phyloP scores from a whole-genome alignment of 768 basidiomycete genomes.

The Leucosporidium yakuticum region DNA sequence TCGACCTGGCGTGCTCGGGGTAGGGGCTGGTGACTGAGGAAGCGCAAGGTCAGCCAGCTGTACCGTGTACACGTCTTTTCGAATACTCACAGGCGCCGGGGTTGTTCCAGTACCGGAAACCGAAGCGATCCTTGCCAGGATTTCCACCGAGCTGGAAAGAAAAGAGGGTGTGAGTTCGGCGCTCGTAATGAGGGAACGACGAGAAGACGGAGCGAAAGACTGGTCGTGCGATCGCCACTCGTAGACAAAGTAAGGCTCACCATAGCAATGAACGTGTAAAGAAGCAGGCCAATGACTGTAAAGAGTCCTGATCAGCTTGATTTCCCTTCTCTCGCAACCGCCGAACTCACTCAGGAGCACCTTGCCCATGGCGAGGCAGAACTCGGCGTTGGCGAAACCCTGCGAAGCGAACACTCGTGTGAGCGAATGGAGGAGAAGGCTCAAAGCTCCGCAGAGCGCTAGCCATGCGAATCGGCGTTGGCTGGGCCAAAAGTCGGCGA shows the following conservation, averaged over 20 bases:
- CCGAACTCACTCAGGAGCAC: not conserved
- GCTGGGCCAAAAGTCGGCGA: too few species aligned
- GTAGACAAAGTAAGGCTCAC: not conserved
- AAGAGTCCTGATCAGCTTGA: too few species aligned
- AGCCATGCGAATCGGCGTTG: too few species aligned
- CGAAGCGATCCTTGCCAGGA: not conserved
- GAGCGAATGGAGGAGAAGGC: too few species aligned
- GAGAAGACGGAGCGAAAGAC: too few species aligned
- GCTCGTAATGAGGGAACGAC: not conserved
- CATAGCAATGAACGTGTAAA: not conserved
- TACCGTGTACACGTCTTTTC: too few species aligned
- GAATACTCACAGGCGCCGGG: not conserved
- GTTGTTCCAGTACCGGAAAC: not conserved
- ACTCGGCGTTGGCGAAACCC: constrained; percentile 4
- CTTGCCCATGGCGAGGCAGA: not conserved
- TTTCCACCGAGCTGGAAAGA: not conserved
- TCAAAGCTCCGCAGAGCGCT: too few species aligned
- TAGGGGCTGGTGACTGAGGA: not conserved
- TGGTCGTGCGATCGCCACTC: not conserved
- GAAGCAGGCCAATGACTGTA: not conserved
- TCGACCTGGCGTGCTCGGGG: not conserved
- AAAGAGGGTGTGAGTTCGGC: not conserved
- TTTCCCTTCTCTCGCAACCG: too few species aligned
- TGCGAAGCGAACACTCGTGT: too few species aligned
- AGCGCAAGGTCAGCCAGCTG: not conserved